Conservation (phyloP, 1,139 yeast species). For the Scheffersomyces segobiensis region DNA sequence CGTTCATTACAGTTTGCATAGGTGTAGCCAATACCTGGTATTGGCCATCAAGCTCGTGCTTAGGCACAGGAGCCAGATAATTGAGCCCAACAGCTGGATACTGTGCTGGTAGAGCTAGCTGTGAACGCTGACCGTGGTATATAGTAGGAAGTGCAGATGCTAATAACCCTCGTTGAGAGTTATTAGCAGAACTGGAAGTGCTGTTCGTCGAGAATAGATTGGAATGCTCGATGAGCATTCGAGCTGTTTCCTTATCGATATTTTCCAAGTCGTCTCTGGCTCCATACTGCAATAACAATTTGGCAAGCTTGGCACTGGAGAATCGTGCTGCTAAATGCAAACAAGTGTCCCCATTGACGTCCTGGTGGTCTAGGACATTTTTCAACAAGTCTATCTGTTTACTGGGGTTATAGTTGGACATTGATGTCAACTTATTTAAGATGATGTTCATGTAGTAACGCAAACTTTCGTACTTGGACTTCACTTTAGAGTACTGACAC, state of each 20-base stretch:
- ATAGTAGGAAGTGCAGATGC: background rate
- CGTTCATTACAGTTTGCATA: slow-evolving; percentile 28
- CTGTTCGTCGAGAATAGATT: slow-evolving; percentile 20
- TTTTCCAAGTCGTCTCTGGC: slow-evolving; percentile 50
- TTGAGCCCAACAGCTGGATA: background rate
- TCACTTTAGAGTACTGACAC: slow-evolving; percentile 58
- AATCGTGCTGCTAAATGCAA: slow-evolving; percentile 60
- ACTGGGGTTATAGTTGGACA: slow-evolving; percentile 30
- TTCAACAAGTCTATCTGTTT: slow-evolving; percentile 47
- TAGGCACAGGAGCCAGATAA: background rate
- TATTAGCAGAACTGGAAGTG: background rate
- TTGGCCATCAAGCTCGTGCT: background rate
- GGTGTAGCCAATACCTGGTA: slow-evolving; percentile 37
- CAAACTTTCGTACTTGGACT: slow-evolving; percentile 48
- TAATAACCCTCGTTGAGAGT: background rate
- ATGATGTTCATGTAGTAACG: slow-evolving; percentile 38
- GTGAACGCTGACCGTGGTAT: background rate
- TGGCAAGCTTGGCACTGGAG: slow-evolving; percentile 39
- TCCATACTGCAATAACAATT: slow-evolving; percentile 41
- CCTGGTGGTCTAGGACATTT: slow-evolving; percentile 69
- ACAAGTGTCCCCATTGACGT: slow-evolving; percentile 68
- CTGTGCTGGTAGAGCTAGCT: background rate
- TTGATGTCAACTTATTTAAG: slow-evolving; percentile 37
- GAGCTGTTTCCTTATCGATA: slow-evolving; percentile 42
- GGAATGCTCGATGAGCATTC: slow-evolving; percentile 27